phyloP scores from a whole-genome alignment of 306 rosid species.

The Pyrus betulifolia region DNA sequence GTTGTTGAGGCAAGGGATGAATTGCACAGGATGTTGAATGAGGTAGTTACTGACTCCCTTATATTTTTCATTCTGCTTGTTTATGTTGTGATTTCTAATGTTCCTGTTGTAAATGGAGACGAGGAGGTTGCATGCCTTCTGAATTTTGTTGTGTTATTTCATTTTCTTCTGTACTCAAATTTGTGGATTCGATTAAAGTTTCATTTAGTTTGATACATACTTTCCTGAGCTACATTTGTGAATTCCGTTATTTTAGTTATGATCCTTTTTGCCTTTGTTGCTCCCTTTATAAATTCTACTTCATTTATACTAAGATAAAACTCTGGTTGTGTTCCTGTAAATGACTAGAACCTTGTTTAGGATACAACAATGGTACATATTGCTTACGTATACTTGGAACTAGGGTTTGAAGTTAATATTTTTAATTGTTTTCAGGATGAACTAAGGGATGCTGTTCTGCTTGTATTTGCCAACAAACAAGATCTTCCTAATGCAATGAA shows the following conservation, averaged over 20 bases:
- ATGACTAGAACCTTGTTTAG: neutral
- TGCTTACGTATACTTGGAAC: neutral
- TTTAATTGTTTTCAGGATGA: conserved; percentile 61
- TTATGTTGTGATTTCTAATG: neutral
- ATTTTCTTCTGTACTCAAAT: neutral
- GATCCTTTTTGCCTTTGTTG: neutral
- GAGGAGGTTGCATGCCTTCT: neutral
- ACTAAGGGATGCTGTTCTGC: conserved; percentile 92
- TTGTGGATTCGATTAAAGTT: neutral
- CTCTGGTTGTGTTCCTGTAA: neutral
- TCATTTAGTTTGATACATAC: neutral
- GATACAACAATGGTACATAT: neutral
- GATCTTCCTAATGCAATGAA: conserved; percentile 99
- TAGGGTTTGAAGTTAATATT: conserved; percentile 2
- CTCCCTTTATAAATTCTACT: neutral
- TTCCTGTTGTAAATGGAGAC: neutral
- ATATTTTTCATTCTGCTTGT: neutral
- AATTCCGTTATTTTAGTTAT: neutral
- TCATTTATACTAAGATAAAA: neutral
- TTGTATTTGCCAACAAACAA: conserved; percentile 96
- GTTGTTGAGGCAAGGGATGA: conserved; percentile 97
- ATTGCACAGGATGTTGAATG: conserved; percentile 96
- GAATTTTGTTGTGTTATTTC: neutral
- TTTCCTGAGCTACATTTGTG: neutral
- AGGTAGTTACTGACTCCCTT: conserved; percentile 37